Percentiles rank a stretch among this genome's conserved stretches.
phyloP scores from a whole-genome alignment of 2,329 filamentous ascomycete species.

The Leptographium flavum region DNA sequence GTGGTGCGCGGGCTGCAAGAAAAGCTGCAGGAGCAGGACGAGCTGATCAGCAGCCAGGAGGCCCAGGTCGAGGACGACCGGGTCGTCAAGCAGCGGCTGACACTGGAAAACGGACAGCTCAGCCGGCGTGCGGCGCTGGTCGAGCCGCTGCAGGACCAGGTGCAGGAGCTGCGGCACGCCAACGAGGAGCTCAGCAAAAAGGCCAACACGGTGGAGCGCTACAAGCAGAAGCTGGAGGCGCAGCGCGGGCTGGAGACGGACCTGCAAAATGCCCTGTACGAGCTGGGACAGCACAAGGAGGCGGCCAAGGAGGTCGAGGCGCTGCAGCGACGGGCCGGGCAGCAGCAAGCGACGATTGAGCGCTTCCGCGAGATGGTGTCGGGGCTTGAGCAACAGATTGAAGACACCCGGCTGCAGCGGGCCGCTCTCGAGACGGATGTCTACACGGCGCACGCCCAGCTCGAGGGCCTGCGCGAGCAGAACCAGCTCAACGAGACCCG shows the following conservation, averaged over 20 bases:
- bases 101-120: conserved; percentile 33
- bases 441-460: conserved; percentile 23
- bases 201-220: conserved; percentile 47
- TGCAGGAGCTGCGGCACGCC: conserved; percentile 43
- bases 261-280: conserved; percentile 38
- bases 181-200: conserved; percentile 46
- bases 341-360: conserved; percentile 14
- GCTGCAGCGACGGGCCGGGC: conserved; percentile 17
- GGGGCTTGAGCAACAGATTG: conserved; percentile 19
- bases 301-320: conserved; percentile 23
- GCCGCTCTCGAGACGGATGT: conserved; percentile 30
- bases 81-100: conserved; percentile 28
- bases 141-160: conserved; percentile 41
- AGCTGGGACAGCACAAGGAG: conserved; percentile 37
- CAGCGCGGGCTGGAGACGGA: conserved; percentile 41
- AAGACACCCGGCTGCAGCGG: conserved; percentile 28
- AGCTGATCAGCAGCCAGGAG: conserved; percentile 58
- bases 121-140: conserved; percentile 31
- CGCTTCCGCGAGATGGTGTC: conserved; percentile 15
- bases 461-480: conserved; percentile 26
- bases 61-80: conserved; percentile 43
- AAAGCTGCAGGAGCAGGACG: conserved; percentile 51
- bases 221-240: conserved; percentile 47
- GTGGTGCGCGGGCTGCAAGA: conserved; percentile 39
- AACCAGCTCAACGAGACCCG: conserved; percentile 34